Conservation (phyloP, 2,329 filamentous ascomycete genomes). For the Aureobasidium sp. region DNA sequence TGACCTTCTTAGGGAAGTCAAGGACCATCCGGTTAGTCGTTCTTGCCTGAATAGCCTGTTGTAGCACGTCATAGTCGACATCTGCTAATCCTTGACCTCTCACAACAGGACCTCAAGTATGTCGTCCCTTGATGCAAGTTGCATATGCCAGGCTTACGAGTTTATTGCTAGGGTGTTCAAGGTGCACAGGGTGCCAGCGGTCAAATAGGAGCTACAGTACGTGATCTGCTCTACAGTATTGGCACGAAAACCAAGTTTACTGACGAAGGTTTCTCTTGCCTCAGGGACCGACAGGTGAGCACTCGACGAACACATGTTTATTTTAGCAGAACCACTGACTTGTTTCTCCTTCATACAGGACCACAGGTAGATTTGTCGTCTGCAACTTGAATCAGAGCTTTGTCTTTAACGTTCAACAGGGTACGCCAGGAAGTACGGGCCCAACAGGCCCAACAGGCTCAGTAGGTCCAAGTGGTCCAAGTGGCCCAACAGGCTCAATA, state of each 20-base stretch:
- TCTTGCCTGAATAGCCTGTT: neutral
- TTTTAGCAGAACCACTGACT: neutral
- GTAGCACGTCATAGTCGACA: neutral
- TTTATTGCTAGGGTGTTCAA: neutral
- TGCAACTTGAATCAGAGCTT: neutral
- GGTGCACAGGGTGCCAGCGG: neutral
- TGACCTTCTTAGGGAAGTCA: neutral
- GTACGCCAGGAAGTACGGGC: conserved; percentile 8
- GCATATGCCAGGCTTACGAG: neutral
- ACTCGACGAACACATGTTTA: neutral
- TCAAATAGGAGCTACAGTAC: neutral
- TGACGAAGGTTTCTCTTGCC: too few relatives aligned
- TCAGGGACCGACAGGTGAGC: neutral
- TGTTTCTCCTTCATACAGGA: neutral
- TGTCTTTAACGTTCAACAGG: neutral
- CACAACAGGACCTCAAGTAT: neutral
- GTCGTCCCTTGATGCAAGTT: neutral
- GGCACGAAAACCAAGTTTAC: too few relatives aligned
- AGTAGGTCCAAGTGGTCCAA: neutral
- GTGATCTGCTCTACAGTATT: neutral
- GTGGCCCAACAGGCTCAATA: neutral
- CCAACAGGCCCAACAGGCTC: neutral
- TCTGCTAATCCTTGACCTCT: neutral
- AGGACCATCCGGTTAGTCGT: neutral
- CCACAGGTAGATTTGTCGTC: neutral